These are phyloP conservation scores for Aleurites moluccanus DNA, from an alignment of 441 rosid genomes.

Conservation along the genomic window DNA sequence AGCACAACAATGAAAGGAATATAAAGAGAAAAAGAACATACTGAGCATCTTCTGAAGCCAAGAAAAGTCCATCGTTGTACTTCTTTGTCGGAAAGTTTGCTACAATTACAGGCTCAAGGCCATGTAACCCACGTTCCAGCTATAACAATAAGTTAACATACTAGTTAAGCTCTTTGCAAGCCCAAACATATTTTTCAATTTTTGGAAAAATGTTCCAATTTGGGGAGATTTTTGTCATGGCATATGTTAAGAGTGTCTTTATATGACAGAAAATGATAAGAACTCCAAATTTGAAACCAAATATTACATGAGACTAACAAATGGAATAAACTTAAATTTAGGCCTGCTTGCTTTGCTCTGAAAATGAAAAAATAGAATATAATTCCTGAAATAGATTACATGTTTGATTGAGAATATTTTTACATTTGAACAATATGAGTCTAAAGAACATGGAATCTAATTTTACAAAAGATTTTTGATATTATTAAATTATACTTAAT, in stretches of 20 bases:
- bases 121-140: constrained; percentile 72
- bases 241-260: neutral
- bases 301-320: neutral
- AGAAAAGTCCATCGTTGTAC: constrained; percentile 53
- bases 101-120: constrained; percentile 61
- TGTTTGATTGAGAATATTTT: neutral
- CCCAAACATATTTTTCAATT: neutral
- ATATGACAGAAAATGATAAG: neutral
- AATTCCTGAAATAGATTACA: neutral
- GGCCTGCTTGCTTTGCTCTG: neutral
- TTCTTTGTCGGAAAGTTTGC: constrained; percentile 70
- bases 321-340: neutral
- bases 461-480: no score
- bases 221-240: neutral
- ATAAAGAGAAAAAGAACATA: constrained; percentile 37
- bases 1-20: neutral
- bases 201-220: neutral
- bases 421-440: neutral
- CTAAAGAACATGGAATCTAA: neutral
- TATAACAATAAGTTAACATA: constrained; percentile 28
- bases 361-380: no score
- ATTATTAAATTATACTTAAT: no score
- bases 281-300: neutral
- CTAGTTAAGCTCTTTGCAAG: constrained; percentile 10
- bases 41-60: constrained; percentile 62